phyloP scores from a whole-genome alignment of 2,329 filamentous ascomycete genomes.

The Penicillium sumatraense region DNA sequence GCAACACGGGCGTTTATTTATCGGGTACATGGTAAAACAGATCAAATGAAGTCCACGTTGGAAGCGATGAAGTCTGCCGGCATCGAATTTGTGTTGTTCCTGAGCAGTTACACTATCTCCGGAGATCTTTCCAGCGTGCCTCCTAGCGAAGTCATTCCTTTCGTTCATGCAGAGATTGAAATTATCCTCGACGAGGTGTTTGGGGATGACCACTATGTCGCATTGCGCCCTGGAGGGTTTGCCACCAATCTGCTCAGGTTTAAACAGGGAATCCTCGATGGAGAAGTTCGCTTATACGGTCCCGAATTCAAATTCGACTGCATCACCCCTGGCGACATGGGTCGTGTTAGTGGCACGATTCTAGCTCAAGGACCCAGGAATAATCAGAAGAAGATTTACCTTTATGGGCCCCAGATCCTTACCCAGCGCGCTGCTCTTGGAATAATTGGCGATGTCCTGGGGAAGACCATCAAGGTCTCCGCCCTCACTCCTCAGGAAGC shows the following conservation, averaged over 20 bases:
- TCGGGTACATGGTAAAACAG: conserved; percentile 32
- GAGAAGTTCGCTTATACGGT: conserved; percentile 37
- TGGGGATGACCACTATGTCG: conserved; percentile 42
- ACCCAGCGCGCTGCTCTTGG: no score
- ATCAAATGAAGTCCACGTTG: conserved; percentile 48
- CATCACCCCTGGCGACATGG: conserved; percentile 52
- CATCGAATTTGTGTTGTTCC: conserved; percentile 52
- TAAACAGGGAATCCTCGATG: conserved; percentile 31
- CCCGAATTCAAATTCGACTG: conserved; percentile 42
- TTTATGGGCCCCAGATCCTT: conserved; percentile 46
- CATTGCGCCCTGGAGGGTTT: conserved; percentile 51
- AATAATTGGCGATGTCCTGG: no score
- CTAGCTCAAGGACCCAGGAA: conserved; percentile 39
- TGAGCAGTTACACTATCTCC: conserved; percentile 46
- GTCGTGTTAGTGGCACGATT: conserved; percentile 46
- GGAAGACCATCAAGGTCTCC: no score
- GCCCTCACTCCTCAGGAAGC: no score
- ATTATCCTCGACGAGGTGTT: conserved; percentile 48
- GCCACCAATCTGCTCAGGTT: conserved; percentile 47
- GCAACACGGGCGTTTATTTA: conserved; percentile 58
- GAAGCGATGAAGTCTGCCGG: conserved; percentile 52
- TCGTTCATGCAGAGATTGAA: conserved; percentile 52
- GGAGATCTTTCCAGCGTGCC: conserved; percentile 31
- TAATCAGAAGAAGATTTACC: conserved; percentile 33
- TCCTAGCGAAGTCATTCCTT: conserved; percentile 42